Evolutionary conservation across 768 basidiomycete genomes (phyloP).

Genomic region (Suillus placidus): DNA sequence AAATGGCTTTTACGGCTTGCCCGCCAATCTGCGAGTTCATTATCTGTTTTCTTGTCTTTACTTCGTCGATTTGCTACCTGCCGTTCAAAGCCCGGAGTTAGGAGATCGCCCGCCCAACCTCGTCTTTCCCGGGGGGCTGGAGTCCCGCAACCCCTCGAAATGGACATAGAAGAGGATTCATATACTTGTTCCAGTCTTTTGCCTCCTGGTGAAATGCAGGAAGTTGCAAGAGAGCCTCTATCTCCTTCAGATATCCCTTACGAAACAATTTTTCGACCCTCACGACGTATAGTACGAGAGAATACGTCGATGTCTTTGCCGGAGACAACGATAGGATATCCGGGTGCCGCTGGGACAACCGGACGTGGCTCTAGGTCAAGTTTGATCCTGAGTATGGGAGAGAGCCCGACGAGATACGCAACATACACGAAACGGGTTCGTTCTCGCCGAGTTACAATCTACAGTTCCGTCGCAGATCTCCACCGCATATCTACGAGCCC

Average conservation of each 20-base stretch:
- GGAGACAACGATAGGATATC: not conserved
- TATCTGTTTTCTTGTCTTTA: not conserved
- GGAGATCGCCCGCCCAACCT: not conserved
- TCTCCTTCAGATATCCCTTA: conserved; percentile 9
- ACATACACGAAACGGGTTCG: not conserved
- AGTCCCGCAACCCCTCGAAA: not conserved
- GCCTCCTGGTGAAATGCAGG: not conserved
- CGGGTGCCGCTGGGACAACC: not conserved
- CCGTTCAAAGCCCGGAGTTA: not conserved
- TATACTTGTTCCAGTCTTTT: not conserved
- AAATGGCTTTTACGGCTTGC: not conserved
- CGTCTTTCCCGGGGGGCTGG: not conserved
- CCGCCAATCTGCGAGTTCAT: not conserved
- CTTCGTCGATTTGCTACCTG: not conserved
- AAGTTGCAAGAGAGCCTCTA: not conserved
- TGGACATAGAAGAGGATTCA: not conserved
- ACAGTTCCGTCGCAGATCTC: not conserved
- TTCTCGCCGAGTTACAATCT: not conserved
- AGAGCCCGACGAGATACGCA: not conserved
- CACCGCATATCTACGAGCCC: not conserved
- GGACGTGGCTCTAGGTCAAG: not conserved
- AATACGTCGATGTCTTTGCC: not conserved
- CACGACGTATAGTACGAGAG: not conserved
- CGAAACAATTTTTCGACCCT: not conserved
- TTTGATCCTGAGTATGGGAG: not conserved